phyloP scores from a whole-genome alignment of 129 eudicot genomes.

The Calendula officinalis region DNA sequence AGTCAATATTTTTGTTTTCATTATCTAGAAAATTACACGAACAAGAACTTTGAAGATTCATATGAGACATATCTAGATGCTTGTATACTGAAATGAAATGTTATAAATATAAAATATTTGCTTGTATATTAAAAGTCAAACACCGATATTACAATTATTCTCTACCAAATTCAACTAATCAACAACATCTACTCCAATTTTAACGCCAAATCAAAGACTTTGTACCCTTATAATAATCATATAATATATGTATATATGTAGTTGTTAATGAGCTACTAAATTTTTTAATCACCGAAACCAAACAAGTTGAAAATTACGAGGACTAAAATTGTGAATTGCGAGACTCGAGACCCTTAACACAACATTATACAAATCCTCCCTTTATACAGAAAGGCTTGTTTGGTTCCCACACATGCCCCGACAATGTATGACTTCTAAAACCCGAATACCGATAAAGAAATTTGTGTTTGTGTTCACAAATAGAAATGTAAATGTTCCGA shows the following conservation, averaged over 20 bases:
- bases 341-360: slow-evolving; percentile 26
- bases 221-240: slow-evolving; percentile 3
- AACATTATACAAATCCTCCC: slow-evolving; percentile 14
- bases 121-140: slow-evolving; percentile 6
- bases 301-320: slow-evolving; percentile 11
- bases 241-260: not conserved
- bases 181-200: slow-evolving; percentile 19
- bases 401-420: slow-evolving; percentile 41
- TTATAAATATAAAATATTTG: too few relatives aligned
- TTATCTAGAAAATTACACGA: too few relatives aligned
- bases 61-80: too few relatives aligned
- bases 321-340: slow-evolving; percentile 21
- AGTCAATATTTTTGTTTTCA: too few relatives aligned
- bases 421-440: slow-evolving; percentile 35
- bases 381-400: slow-evolving; percentile 28
- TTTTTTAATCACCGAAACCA: slow-evolving; percentile 14
- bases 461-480: not conserved
- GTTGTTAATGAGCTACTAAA: slow-evolving; percentile 8
- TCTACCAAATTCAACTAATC: slow-evolving; percentile 25
- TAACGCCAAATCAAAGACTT: slow-evolving; percentile 30
- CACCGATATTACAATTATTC: not conserved
- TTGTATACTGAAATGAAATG: too few relatives aligned
- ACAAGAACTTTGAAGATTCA: too few relatives aligned
- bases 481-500: not conserved
- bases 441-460: slow-evolving; percentile 29